Evolutionary conservation across 805 yeast genomes (phyloP).

Genomic region (Zygotorulaspora danielsina): DNA sequence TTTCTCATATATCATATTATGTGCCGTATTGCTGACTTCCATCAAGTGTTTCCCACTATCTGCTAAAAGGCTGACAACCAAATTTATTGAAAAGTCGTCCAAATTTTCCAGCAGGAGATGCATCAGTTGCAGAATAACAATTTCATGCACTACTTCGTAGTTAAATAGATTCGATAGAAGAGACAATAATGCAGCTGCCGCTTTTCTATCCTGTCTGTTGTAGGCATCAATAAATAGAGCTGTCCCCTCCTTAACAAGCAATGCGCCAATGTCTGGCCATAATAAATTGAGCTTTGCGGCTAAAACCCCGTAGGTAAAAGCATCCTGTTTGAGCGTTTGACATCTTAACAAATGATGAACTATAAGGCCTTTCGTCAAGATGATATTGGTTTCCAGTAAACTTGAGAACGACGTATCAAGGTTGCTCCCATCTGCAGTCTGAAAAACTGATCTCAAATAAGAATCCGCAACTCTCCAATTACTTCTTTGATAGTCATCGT

Average conservation of each 20-base stretch:
- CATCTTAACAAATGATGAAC: conserved; percentile 54
- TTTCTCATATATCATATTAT: conserved; percentile 52
- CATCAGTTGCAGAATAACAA: conserved; percentile 49
- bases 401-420: conserved; percentile 46
- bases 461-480: conserved; percentile 55
- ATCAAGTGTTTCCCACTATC: conserved; percentile 50
- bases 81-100: conserved; percentile 49
- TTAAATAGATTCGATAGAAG: conserved; percentile 63
- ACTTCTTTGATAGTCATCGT: conserved; percentile 44
- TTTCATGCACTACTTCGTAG: conserved; percentile 55
- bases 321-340: conserved; percentile 40
- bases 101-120: conserved; percentile 45
- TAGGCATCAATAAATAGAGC: conserved; percentile 55
- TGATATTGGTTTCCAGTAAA: conserved; percentile 54
- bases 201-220: conserved; percentile 42
- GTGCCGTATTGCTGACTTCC: conserved; percentile 42
- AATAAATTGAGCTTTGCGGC: conserved; percentile 59
- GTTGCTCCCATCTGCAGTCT: conserved; percentile 32
- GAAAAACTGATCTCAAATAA: conserved; percentile 37
- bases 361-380: conserved; percentile 58
- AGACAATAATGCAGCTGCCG: conserved; percentile 41
- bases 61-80: conserved; percentile 48
- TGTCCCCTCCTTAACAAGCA: conserved; percentile 50
- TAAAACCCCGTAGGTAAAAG: conserved; percentile 54
- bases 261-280: conserved; percentile 63